These are phyloP conservation scores for Musa beccarii DNA, from an alignment of 176 grass and related monocot genomes.

Conservation along the genomic window DNA sequence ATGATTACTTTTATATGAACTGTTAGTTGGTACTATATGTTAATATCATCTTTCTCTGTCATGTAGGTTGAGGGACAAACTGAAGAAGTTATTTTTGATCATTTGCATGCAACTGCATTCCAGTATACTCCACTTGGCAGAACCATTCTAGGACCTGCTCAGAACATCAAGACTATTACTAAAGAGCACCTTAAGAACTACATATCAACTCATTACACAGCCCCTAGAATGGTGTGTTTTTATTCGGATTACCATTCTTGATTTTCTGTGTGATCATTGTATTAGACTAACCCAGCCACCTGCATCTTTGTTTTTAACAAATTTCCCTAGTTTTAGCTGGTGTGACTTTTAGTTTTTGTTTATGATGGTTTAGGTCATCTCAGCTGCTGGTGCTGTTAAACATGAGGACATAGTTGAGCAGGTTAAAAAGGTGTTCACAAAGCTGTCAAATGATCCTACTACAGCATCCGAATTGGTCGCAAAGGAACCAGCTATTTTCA, in stretches of 20 bases:
- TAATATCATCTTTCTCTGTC: neutral
- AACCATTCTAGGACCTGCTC: constrained; percentile 69
- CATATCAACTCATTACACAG: constrained; percentile 90
- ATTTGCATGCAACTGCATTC: constrained; percentile 97
- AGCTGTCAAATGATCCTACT: constrained; percentile 71
- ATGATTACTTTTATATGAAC: no score
- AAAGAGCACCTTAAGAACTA: constrained; percentile 62
- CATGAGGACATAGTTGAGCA: constrained; percentile 80
- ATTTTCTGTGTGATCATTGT: no score
- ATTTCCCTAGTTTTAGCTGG: neutral
- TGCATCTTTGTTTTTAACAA: no score
- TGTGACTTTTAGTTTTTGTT: neutral
- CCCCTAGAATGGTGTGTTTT: constrained; percentile 70
- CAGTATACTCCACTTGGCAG: constrained; percentile 91
- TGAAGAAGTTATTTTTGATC: constrained; percentile 96
- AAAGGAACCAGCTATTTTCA: constrained; percentile 64
- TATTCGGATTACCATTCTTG: neutral
- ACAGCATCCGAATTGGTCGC: constrained; percentile 62
- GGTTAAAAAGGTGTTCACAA: constrained; percentile 70
- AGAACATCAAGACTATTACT: constrained; percentile 78
- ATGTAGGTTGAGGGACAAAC: constrained; percentile 74
- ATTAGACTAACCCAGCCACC: no score
- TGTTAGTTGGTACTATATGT: no score
- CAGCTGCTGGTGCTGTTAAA: constrained; percentile 78
- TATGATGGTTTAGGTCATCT: constrained; percentile 63